These are phyloP conservation scores for Beauveria medogensis DNA, from an alignment of 2,329 filamentous ascomycete genomes.

Conservation along the genomic window DNA sequence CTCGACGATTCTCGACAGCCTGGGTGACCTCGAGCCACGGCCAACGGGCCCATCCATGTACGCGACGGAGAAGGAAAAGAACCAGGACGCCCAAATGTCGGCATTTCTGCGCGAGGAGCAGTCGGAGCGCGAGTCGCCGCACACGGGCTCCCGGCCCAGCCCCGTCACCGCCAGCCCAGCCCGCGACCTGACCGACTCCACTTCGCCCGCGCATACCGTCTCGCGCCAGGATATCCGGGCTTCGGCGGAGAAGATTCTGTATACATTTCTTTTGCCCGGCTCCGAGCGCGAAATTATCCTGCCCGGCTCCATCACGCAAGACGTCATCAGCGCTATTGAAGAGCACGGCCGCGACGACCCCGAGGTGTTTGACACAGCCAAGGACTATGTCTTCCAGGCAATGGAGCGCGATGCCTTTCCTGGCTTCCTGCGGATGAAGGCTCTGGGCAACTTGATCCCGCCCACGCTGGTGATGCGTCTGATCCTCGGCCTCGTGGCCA, in stretches of 20 bases:
- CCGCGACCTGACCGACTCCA: conserved; percentile 62
- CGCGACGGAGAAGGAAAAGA: conserved; percentile 61
- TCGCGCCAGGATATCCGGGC: conserved; percentile 84
- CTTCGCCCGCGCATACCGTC: conserved; percentile 75
- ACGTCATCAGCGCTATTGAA: conserved; percentile 83
- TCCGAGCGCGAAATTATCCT: conserved; percentile 94
- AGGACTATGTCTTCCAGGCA: conserved; percentile 98
- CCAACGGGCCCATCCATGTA: conserved; percentile 55
- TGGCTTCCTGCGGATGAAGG: conserved; percentile 89
- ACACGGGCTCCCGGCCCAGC: conserved; percentile 44
- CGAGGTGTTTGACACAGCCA: conserved; percentile 93
- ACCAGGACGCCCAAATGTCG: conserved; percentile 83
- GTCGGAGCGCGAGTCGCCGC: conserved; percentile 45
- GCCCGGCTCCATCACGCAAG: conserved; percentile 75
- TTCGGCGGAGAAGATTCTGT: conserved; percentile 97
- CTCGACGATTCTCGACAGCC: conserved; percentile 65
- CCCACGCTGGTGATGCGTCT: conserved; percentile 80
- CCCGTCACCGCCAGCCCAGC: conserved; percentile 49
- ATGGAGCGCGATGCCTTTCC: conserved; percentile 99
- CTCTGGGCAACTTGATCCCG: conserved; percentile 89
- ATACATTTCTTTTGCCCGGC: conserved; percentile 90
- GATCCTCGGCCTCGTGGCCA: conserved; percentile 72
- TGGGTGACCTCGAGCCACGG: conserved; percentile 57
- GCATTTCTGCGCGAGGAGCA: conserved; percentile 70
- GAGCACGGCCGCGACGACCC: conserved; percentile 88